phyloP scores from a whole-genome alignment of 805 yeast species.

The Wickerhamiella siamensis region DNA sequence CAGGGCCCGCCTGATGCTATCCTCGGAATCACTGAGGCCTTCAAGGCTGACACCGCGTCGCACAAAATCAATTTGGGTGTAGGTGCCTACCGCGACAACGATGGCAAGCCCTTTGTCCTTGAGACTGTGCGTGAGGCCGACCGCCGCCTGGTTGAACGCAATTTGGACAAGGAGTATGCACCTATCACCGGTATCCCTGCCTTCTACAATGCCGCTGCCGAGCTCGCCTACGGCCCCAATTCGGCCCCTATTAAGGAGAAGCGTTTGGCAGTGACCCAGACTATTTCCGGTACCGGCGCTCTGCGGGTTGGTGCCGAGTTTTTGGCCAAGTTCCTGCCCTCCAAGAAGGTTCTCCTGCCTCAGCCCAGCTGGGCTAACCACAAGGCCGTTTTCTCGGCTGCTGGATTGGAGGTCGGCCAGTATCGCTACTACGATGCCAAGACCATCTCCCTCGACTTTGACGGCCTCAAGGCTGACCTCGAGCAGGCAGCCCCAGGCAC shows the following conservation, averaged over 20 bases:
- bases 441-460: conserved; percentile 55
- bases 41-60: conserved; percentile 41
- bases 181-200: conserved; percentile 68
- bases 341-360: conserved; percentile 49
- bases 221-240: conserved; percentile 59
- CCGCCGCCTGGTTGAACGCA: conserved; percentile 32
- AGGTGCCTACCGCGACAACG: conserved; percentile 86
- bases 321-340: conserved; percentile 36
- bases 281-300: conserved; percentile 83
- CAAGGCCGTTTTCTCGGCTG: conserved; percentile 57
- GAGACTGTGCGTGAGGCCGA: conserved; percentile 64
- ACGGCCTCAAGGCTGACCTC: conserved; percentile 52
- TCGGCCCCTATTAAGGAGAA: conserved; percentile 40
- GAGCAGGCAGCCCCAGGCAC: conserved; percentile 60
- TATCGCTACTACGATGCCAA: conserved; percentile 81
- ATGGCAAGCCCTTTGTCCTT: conserved; percentile 79
- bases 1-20: conserved; percentile 80
- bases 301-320: conserved; percentile 74
- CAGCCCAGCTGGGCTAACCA: conserved; percentile 98
- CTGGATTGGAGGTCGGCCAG: conserved; percentile 49
- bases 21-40: conserved; percentile 57
- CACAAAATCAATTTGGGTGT: conserved; percentile 50
- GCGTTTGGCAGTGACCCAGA: conserved; percentile 54
- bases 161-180: conserved; percentile 68
- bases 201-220: conserved; percentile 52